phyloP scores from a whole-genome alignment of 2,329 filamentous ascomycete species.

The Hymenoscyphus infarciens region DNA sequence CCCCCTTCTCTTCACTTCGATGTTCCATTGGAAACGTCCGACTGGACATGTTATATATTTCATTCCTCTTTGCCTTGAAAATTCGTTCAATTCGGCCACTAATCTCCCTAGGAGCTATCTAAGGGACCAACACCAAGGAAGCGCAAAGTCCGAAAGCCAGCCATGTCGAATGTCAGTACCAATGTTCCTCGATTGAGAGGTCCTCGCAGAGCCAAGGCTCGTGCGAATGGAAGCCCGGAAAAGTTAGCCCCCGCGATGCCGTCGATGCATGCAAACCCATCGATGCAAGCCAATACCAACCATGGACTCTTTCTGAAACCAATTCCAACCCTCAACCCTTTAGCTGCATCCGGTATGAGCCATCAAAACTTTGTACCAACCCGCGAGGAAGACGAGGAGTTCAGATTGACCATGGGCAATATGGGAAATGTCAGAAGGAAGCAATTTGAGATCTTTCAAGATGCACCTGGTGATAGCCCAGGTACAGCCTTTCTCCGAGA shows the following conservation, averaged over 20 bases:
- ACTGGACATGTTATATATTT: not conserved
- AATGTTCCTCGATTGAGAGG: constrained; percentile 29
- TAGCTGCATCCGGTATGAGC: constrained; percentile 17
- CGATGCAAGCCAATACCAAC: constrained; percentile 6
- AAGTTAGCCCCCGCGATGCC: constrained; percentile 14
- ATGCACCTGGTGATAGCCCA: constrained; percentile 31
- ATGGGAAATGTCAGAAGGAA: constrained; percentile 32
- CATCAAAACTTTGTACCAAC: constrained; percentile 22
- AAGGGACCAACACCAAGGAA: constrained; percentile 30
- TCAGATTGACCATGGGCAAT: constrained; percentile 30
- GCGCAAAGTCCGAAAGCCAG: constrained; percentile 27
- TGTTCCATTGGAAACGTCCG: not conserved
- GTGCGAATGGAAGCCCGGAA: constrained; percentile 16
- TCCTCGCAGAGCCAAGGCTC: constrained; percentile 16
- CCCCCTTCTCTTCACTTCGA: not conserved
- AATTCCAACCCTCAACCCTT: constrained; percentile 26
- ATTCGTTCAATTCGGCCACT: not conserved
- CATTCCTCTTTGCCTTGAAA: not conserved
- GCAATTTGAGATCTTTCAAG: constrained; percentile 31
- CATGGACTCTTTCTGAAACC: constrained; percentile 14
- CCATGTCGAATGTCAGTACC: constrained; percentile 23
- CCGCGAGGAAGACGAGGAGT: constrained; percentile 34
- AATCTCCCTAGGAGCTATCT: not conserved
- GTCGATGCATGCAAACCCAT: constrained; percentile 1
- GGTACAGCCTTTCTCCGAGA: constrained; percentile 15